Base-by-base conservation (phyloP, 352 stramenopile species). In the Elongisporangium anandrum region DNA sequence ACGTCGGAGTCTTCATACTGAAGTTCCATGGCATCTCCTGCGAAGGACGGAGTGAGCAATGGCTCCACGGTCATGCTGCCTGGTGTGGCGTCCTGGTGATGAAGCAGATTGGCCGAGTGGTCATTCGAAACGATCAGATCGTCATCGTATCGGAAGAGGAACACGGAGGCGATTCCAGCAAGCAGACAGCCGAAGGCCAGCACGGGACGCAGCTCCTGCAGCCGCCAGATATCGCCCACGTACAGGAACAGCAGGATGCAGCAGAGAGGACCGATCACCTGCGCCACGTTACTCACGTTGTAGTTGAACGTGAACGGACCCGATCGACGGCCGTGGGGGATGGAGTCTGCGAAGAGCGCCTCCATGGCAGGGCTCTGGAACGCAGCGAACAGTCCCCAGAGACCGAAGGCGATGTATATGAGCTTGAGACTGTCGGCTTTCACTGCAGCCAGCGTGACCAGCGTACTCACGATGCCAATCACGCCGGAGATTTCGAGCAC, bases 301-400 rank as follows among this genome's bases (percentile, higher is more conserved):
- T 89, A 89, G 69, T 91, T 91, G 71, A 91, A 81, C 77, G 85
- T 89, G 65, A 89, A 88, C 0, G 81, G 81, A 49, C 75, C 87
- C 52, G 79, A 88, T 19, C 81, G 71, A 50, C 75, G 70, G 48
- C 81, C 79, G 50, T 85, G 73, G 54, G 77, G 79, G 59, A 91
- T 88, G 24, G 81, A 91, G 54, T 91, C 81, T 20, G 81, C 81
- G 57, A 91, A 91, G 3, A 91, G 64, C 53, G 81, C 81, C 57
- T 91, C 81, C 68, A 91, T 81, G 2, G 81, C 79, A 1, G 81
- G 81, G 54, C 69, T 84, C 64, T 91, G 77, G 57, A 89, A 79
- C 23, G 81, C 81, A 9, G 75, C 63, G 52, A 91, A 91, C 52
- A 88, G 57, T 0, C 81, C 81, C 81, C 81, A 91, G 51, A 88